phyloP scores from a whole-genome alignment of 805 yeast species.

The Brettanomyces bruxellensis region DNA sequence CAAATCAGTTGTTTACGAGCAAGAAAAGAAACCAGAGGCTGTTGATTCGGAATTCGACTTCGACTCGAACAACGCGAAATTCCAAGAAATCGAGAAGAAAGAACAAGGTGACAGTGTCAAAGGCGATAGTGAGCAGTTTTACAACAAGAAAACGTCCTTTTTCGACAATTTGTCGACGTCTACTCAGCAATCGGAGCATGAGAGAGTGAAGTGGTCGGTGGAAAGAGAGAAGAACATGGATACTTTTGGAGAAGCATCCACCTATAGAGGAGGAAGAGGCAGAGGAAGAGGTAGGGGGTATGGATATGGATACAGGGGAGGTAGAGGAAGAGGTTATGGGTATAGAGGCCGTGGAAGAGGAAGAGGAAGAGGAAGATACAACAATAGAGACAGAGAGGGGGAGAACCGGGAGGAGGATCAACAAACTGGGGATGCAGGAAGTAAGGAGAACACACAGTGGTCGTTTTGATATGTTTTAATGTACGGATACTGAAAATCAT shows the following conservation, averaged over 20 bases:
- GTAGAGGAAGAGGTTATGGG: constrained; percentile 25
- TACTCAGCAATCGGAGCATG: constrained; percentile 34
- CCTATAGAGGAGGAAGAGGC: constrained; percentile 14
- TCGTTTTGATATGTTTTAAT: not conserved
- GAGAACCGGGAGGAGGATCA: constrained; percentile 12
- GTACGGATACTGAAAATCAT: not conserved
- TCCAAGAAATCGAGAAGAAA: constrained; percentile 36
- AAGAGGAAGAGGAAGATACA: constrained; percentile 14
- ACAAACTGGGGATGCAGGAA: constrained; percentile 35
- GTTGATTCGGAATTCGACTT: constrained; percentile 79
- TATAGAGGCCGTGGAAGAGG: constrained; percentile 16
- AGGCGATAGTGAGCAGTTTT: constrained; percentile 32
- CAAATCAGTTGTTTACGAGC: not conserved
- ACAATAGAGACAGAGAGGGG: constrained; percentile 12
- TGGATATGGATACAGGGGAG: constrained; percentile 37
- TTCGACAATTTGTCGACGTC: constrained; percentile 81
- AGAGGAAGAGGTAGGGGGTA: constrained; percentile 36
- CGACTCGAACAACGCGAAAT: constrained; percentile 63
- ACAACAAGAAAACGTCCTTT: constrained; percentile 78
- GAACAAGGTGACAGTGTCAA: constrained; percentile 20
- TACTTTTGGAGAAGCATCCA: constrained; percentile 72
- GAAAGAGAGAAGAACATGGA: constrained; percentile 69
- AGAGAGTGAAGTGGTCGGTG: constrained; percentile 55
- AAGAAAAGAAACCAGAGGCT: constrained; percentile 13
- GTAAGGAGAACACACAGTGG: constrained; percentile 31